A percentile compares a stretch with the other conserved stretches of the same genome.
Evolutionary conservation across 257 asterid species (phyloP).

Genomic region (Nicotiana paniculata): DNA sequence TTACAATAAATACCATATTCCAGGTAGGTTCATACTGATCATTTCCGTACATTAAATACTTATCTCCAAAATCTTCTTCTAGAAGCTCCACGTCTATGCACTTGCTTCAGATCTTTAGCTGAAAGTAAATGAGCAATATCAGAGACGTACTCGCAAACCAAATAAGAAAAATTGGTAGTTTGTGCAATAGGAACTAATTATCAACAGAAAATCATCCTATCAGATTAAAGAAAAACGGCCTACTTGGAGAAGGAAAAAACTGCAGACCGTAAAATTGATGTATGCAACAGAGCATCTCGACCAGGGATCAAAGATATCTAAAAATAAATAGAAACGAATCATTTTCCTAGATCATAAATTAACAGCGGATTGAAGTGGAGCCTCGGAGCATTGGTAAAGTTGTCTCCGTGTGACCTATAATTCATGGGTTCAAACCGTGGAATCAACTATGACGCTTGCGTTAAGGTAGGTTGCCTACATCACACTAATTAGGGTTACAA

Average conservation of each 20-base stretch:
- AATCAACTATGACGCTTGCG: no score
- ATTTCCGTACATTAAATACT: constrained; percentile 1
- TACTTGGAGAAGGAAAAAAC: not conserved
- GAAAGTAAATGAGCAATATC: constrained; percentile 12
- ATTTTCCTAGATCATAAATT: not conserved
- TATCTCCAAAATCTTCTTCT: constrained; percentile 42
- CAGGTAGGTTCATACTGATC: not conserved
- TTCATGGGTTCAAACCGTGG: no score
- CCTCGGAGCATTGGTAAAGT: no score
- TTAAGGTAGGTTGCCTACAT: no score
- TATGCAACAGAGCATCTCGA: not conserved
- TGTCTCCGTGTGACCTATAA: no score
- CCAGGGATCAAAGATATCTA: not conserved
- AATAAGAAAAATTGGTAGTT: not conserved
- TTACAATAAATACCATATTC: not conserved
- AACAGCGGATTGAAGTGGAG: not conserved
- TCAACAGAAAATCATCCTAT: not conserved
- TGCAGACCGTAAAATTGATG: not conserved
- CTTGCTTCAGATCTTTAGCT: constrained; percentile 46
- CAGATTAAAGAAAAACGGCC: not conserved
- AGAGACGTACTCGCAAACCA: not conserved
- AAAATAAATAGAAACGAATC: not conserved
- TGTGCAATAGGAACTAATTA: not conserved
- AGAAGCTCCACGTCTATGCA: constrained; percentile 32
- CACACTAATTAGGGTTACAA: no score